A percentile compares a stretch with the other conserved stretches of the same genome.
These are phyloP conservation scores for cucumber (Cucumis sativus) DNA, from an alignment of 306 rosid species.

Conservation along the genomic window DNA sequence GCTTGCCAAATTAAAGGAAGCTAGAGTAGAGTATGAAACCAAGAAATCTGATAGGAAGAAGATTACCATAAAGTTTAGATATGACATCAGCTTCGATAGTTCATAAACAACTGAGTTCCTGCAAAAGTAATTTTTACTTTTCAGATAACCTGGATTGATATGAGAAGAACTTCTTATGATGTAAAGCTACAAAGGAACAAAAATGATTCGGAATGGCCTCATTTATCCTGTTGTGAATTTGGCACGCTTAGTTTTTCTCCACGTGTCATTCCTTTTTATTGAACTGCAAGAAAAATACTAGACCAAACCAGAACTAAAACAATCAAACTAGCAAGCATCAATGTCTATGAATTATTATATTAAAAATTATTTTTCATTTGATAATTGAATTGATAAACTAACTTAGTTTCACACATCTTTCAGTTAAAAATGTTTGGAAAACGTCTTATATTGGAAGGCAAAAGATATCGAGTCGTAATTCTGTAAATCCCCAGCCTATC, in stretches of 20 bases:
- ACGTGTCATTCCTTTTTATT: background rate
- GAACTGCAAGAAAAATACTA: background rate
- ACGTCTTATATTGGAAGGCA: background rate
- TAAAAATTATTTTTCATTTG: background rate
- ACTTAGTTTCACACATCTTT: background rate
- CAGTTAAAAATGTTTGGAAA: background rate
- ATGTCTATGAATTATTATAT: background rate
- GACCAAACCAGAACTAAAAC: background rate
- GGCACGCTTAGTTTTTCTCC: background rate
- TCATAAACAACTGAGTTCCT: slow-evolving; percentile 65
- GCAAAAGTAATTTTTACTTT: slow-evolving; percentile 17
- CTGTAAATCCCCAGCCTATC: background rate
- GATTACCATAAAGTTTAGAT: slow-evolving; percentile 49
- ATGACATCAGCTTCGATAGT: slow-evolving; percentile 52
- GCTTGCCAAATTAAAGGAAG: background rate
- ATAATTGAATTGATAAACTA: background rate
- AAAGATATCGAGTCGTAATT: background rate
- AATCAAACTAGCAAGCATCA: background rate
- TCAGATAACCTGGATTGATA: slow-evolving; percentile 4
- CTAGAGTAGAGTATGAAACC: background rate
- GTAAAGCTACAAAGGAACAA: background rate
- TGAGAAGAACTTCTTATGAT: slow-evolving; percentile 1
- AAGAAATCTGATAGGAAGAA: background rate
- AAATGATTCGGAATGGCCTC: background rate
- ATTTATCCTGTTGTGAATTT: background rate